A percentile compares a stretch with the other conserved stretches of the same genome.
Conservation (phyloP, 192 early-diverging fungal species). For the Coemansia sp. region DNA sequence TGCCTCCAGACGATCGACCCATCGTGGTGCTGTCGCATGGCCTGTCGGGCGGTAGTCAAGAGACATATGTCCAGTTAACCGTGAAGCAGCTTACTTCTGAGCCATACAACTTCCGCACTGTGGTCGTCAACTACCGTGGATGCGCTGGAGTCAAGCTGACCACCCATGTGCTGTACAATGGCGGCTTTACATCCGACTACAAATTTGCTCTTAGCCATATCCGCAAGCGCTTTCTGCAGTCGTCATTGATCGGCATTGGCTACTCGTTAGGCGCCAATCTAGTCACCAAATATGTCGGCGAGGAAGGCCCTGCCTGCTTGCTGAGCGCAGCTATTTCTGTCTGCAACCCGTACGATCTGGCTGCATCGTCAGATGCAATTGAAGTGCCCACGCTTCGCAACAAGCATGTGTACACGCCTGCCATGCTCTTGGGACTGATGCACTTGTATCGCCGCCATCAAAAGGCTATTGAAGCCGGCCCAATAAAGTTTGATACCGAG, state of each 20-base stretch:
- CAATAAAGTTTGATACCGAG: constrained; percentile 51
- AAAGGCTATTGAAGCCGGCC: constrained; percentile 50
- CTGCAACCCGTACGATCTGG: constrained; percentile 84
- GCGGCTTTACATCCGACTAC: constrained; percentile 76
- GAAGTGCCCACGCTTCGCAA: constrained; percentile 58
- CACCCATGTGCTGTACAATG: constrained; percentile 78
- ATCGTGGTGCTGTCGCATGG: constrained; percentile 85
- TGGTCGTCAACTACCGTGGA: constrained; percentile 88
- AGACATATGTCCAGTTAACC: constrained; percentile 80
- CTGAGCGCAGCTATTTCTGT: constrained; percentile 76
- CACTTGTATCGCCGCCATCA: constrained; percentile 51
- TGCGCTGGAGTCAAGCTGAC: constrained; percentile 80
- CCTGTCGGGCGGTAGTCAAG: constrained; percentile 88
- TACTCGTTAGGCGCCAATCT: constrained; percentile 93
- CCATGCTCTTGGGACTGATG: constrained; percentile 60
- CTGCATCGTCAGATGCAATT: constrained; percentile 49
- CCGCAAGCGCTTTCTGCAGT: constrained; percentile 56
- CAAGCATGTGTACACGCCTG: constrained; percentile 57
- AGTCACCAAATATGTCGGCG: constrained; percentile 85
- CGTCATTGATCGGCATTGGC: constrained; percentile 76
- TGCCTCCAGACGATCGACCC: constrained; percentile 63
- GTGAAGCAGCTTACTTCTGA: constrained; percentile 58
- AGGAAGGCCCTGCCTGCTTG: constrained; percentile 71
- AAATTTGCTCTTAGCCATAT: constrained; percentile 38
- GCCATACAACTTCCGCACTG: constrained; percentile 67